Base-by-base conservation (phyloP, 345 rosid genomes). In the Leavenworthia alabamica region DNA sequence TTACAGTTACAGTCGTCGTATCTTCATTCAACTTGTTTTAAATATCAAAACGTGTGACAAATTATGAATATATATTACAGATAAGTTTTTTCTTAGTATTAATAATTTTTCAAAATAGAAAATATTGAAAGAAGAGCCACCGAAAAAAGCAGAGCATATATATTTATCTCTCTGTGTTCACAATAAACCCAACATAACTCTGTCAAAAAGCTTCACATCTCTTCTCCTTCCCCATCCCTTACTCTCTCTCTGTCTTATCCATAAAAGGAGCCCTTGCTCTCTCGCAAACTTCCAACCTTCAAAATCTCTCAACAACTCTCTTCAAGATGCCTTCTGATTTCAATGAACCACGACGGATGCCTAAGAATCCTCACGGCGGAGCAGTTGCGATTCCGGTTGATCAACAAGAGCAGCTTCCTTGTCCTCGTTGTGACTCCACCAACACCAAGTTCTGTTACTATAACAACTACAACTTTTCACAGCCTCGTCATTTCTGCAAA, bases 401-500 rank as follows among this genome's bases (percentile, higher is more conserved):
- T 20, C 74, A 85, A 40, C 98, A 84, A 66, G 95, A 88, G 57
- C 98, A 91, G 54, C 85, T 91, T 13, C 86, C 96, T 1, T 91
- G 98, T 44, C 98, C 98, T 2, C 96, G 98, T 28, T 90, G 97
- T 15, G 88, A 90, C 56, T 90, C 97, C 17, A 82, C 82, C 69
- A 85, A 81, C 78, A 90, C 96, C 24, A 90, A 90, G 73, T 90
- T 90, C 81, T 90, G 97, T 54, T 90, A 90, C 78, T 90, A 85
- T 78, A 90, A 90, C 81, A 90, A 90, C 89, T 90, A 90, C 75
- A 90, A 90, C 67, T 85, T 82, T 67, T 90, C 96, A 11, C 97
- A 90, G 88, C 97, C 97, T n/a, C 97, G 97, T 26, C 97, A 90
- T 72, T 90, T 90, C 80, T 90, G 97, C 68, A 90, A 90, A 73